These are phyloP conservation scores for Globisporangium cederbergense DNA, from an alignment of 352 stramenopile genomes.

Conservation along the genomic window DNA sequence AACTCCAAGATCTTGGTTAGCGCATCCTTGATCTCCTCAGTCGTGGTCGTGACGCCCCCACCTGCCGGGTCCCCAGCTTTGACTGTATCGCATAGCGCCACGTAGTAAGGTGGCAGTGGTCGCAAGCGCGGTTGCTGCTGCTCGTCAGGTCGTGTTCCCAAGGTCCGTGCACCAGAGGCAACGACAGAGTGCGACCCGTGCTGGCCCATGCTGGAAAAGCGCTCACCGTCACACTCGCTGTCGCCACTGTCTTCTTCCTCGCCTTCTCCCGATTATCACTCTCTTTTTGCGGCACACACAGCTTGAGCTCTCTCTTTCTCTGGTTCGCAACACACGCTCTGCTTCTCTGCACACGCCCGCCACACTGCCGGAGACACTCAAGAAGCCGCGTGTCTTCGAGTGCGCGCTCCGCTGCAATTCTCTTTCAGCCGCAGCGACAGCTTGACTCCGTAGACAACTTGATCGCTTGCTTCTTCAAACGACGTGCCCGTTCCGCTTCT, in stretches of 20 bases:
- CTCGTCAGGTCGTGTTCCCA: neutral
- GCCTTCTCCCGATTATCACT: neutral
- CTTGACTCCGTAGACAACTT: neutral
- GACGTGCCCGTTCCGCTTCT: neutral
- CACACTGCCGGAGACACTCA: too few species aligned
- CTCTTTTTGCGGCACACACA: neutral
- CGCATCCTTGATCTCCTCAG: conserved; percentile 61
- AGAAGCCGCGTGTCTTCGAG: neutral
- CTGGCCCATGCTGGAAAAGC: conserved; percentile 48
- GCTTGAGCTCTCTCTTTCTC: too few species aligned
- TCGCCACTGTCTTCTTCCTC: neutral
- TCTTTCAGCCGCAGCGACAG: neutral
- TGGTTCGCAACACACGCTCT: neutral
- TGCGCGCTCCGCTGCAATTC: neutral
- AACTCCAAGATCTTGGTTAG: conserved; percentile 78
- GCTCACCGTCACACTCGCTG: neutral
- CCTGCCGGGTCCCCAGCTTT: conserved; percentile 46
- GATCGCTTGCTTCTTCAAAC: neutral
- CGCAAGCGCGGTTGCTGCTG: conserved; percentile 7
- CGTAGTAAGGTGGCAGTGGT: conserved; percentile 39
- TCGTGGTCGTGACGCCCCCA: conserved; percentile 21
- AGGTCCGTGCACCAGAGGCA: conserved; percentile 8
- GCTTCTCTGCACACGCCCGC: neutral
- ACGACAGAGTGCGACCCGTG: conserved; percentile 32
- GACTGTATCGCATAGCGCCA: conserved; percentile 53